These are phyloP conservation scores for Fusarium circinatum DNA, from an alignment of 2,329 filamentous ascomycete species.

Conservation along the genomic window DNA sequence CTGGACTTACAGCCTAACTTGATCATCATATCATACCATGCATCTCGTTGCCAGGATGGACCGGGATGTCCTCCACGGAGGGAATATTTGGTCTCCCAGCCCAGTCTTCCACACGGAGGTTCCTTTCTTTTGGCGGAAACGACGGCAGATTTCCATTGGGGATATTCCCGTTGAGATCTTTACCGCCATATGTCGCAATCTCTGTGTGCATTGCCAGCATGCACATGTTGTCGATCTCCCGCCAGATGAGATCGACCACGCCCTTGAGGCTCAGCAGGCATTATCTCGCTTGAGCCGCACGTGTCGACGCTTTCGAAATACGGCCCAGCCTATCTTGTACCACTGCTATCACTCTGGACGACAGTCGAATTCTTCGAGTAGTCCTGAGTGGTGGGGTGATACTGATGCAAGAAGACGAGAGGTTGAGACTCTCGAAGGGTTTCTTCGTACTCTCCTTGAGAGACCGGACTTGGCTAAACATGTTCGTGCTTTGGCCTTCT, in stretches of 20 bases:
- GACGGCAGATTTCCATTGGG: constrained; percentile 28
- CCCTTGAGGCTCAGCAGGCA: constrained; percentile 40
- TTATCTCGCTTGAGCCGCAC: constrained; percentile 43
- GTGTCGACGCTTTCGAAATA: constrained; percentile 36
- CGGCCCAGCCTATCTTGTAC: constrained; percentile 41
- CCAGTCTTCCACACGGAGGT: constrained; percentile 19
- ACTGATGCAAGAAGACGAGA: constrained; percentile 20
- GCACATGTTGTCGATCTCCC: constrained; percentile 43
- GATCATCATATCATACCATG: constrained; percentile 28
- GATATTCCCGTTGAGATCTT: constrained; percentile 43
- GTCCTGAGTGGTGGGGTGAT: constrained; percentile 25
- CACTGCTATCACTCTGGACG: constrained; percentile 41
- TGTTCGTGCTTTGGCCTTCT: constrained; percentile 41
- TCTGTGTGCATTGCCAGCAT: constrained; percentile 42
- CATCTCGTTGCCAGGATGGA: constrained; percentile 38
- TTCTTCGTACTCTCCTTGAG: constrained; percentile 40
- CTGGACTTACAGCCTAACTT: neutral
- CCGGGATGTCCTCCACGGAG: constrained; percentile 38
- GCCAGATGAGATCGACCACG: constrained; percentile 33
- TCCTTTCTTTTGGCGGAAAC: constrained; percentile 21
- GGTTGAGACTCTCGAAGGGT: constrained; percentile 34
- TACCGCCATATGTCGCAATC: constrained; percentile 40
- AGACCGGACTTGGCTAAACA: constrained; percentile 40
- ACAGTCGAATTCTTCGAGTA: constrained; percentile 23
- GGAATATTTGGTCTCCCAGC: constrained; percentile 20